These are phyloP conservation scores for Zymoseptoria passerinii DNA, from an alignment of 2,329 filamentous ascomycete genomes.

Conservation along the genomic window DNA sequence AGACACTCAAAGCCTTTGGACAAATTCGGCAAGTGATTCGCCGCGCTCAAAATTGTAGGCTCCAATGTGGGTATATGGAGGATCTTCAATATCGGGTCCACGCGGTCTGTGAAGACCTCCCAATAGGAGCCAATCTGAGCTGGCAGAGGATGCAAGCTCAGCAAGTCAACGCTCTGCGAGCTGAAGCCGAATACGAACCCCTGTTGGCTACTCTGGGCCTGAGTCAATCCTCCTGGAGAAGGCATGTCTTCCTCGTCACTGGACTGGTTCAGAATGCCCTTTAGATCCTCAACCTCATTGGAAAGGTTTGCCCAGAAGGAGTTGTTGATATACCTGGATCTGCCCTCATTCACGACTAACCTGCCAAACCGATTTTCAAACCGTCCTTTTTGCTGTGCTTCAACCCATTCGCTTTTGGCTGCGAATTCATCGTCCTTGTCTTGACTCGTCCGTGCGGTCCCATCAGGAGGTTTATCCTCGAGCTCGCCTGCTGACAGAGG, in stretches of 20 bases:
- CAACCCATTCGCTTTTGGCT: constrained; percentile 20
- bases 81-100: constrained; percentile 64
- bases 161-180: constrained; percentile 60
- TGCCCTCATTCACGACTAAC: constrained; percentile 62
- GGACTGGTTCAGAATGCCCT: constrained; percentile 54
- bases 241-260: constrained; percentile 51
- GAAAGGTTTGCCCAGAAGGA: constrained; percentile 67
- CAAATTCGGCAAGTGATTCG: constrained; percentile 51
- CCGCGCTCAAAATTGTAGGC: constrained; percentile 52
- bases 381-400: constrained; percentile 20
- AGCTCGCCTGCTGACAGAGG: neutral
- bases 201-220: constrained; percentile 50
- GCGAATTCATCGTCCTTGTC: constrained; percentile 12
- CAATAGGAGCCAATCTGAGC: constrained; percentile 60
- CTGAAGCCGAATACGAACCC: constrained; percentile 66
- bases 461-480: neutral
- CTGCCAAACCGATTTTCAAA: constrained; percentile 51
- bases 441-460: neutral
- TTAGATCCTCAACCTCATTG: constrained; percentile 61
- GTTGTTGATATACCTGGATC: constrained; percentile 65
- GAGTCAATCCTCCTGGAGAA: constrained; percentile 21
- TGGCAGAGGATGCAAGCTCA: constrained; percentile 55
- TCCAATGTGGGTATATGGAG: constrained; percentile 61
- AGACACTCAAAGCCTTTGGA: constrained; percentile 50
- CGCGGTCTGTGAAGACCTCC: constrained; percentile 63